phyloP scores from a whole-genome alignment of 129 eudicot species.

The Pseudognaphalium luteoalbum region DNA sequence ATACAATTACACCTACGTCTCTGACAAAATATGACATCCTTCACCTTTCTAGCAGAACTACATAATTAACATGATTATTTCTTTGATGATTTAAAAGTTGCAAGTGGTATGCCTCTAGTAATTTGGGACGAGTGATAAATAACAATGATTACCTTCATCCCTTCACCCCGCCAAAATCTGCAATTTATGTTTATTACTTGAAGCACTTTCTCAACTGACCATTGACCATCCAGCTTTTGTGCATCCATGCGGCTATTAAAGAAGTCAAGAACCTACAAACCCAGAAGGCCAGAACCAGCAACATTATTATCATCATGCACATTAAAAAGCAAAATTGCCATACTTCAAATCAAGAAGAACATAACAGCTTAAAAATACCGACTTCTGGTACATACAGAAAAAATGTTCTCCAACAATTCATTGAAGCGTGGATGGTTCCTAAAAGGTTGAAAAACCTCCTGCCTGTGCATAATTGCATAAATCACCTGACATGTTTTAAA shows the following conservation, averaged over 20 bases:
- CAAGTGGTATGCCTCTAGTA: neutral
- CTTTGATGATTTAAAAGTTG: neutral
- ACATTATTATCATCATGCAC: constrained; percentile 26
- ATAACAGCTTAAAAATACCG: constrained; percentile 9
- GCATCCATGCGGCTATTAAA: constrained; percentile 93
- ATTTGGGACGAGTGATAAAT: neutral
- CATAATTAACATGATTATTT: neutral
- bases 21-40: neutral
- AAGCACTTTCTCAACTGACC: constrained; percentile 97
- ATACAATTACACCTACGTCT: neutral
- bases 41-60: neutral
- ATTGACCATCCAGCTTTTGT: constrained; percentile 72
- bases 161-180: constrained; percentile 97
- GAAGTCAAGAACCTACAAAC: constrained; percentile 71
- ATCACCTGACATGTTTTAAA: constrained; percentile 62
- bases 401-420: constrained; percentile 94
- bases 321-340: constrained; percentile 5
- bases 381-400: constrained; percentile 55
- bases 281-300: constrained; percentile 18
- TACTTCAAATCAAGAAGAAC: constrained; percentile 11
- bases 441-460: constrained; percentile 97
- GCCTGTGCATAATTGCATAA: constrained; percentile 96
- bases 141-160: constrained; percentile 68
- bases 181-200: constrained; percentile 73
- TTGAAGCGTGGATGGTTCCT: constrained; percentile 90